Conservation (phyloP, 306 rosid species). For the Cercis canadensis region DNA sequence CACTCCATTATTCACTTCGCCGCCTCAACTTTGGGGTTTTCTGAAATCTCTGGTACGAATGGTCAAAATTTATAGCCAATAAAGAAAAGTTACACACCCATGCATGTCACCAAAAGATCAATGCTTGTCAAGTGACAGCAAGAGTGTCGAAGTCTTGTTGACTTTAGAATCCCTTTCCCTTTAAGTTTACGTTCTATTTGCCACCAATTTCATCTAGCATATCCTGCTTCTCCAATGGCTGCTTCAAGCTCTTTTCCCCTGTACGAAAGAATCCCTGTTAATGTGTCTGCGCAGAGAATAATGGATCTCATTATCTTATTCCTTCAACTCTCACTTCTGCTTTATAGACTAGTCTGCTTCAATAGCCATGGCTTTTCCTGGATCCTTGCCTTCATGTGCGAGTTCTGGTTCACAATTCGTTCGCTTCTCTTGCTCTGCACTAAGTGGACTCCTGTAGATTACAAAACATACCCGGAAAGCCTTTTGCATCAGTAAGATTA, state of each 20-base stretch:
- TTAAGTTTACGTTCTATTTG: too few relatives aligned
- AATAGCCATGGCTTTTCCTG: slow-evolving; percentile 30
- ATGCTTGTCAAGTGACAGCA: too few relatives aligned
- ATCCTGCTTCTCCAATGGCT: too few relatives aligned
- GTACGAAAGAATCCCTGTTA: slow-evolving; percentile 21
- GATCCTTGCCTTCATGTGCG: slow-evolving; percentile 52
- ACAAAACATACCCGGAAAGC: slow-evolving; percentile 43
- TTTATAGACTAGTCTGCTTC: slow-evolving; percentile 31
- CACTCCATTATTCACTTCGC: too few relatives aligned
- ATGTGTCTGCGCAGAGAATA: neutral
- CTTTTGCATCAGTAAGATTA: slow-evolving; percentile 36
- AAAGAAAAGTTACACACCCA: too few relatives aligned
- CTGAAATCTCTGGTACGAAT: too few relatives aligned
- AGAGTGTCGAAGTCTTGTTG: too few relatives aligned
- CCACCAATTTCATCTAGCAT: too few relatives aligned
- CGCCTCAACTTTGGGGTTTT: too few relatives aligned
- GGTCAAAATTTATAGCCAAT: too few relatives aligned
- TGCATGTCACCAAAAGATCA: too few relatives aligned
- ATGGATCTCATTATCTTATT: slow-evolving; percentile 17
- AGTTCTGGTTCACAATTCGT: slow-evolving; percentile 43
- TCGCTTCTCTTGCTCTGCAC: slow-evolving; percentile 30
- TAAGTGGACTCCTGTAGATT: slow-evolving; percentile 41
- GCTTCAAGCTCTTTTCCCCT: neutral
- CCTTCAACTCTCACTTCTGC: slow-evolving; percentile 37
- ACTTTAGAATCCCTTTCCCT: too few relatives aligned